Evolutionary conservation across 75 land plant genomes (phyloP), one percentile per base, ranked within the genome.

Genomic region (Cunninghamia lanceolata): DNA sequence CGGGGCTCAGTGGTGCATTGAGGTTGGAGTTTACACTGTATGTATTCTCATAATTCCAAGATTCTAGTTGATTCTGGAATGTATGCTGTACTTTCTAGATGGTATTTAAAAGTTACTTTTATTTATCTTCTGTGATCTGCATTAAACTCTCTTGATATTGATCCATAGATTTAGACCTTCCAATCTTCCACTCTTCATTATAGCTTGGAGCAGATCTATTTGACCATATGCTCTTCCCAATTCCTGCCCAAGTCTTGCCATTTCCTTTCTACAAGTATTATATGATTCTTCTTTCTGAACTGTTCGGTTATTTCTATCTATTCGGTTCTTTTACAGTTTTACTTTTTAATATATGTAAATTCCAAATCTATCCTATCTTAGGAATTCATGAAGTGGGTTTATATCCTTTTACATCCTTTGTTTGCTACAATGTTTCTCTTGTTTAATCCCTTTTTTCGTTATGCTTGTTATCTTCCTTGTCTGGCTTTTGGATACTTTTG

Each of bases 21-120:
- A 98, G 93, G 92, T 98, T 90, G 99, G 98, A 35, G 91, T 94
- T 21, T 97, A 92, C 85, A 94, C 94, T 35, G 97, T 97, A 97
- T 40, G 91, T 86, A 14, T 38, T 63, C 77, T 40, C 40, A 38
- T 82, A 11, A 13, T 13, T 50, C 53, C 2, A 50, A 50, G 17
- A 30, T 17, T 84, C 45, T 73, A 32, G 46, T 25, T 76, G 76
- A 68, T 85, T 73, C 34, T 42, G 13, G 36, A 16, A 40, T 25
- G 84, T 6, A 25, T 7, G 7, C 21, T 84, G 25, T 84, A 84
- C 73, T 52, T 52, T 63, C 4, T 73, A 73, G 15, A 34, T 73
- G 74, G 34, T 32, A 73, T 32, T 34, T 3, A 32, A 30, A 73
- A 32, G 36, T 11, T 34, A 11, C 3, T 73, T 73, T 3, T 32